Conservation (phyloP, 805 yeast genomes). For the Cyberlindnera misumaiensis region DNA sequence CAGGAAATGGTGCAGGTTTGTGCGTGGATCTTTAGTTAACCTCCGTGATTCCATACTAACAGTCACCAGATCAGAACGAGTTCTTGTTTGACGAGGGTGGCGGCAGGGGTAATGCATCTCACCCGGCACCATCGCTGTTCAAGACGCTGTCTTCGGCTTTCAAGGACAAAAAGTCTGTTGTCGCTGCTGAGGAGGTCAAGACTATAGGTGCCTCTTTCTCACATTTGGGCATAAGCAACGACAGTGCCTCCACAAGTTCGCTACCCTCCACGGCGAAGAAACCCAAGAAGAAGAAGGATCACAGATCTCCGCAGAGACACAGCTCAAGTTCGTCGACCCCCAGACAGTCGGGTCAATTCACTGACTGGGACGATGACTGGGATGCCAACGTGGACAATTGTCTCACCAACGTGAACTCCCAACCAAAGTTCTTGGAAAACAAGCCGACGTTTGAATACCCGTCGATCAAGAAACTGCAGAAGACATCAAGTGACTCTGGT, state of each 20-base stretch:
- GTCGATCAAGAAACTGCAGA: slow-evolving; percentile 19
- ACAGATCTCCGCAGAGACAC: slow-evolving; percentile 6
- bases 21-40: slow-evolving; percentile 7
- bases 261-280: slow-evolving; percentile 12
- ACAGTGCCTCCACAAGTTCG: slow-evolving; percentile 4
- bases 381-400: slow-evolving; percentile 62
- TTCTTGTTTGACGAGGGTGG: slow-evolving; percentile 64
- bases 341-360: slow-evolving; percentile 34
- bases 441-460: slow-evolving; percentile 24
- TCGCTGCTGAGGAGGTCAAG: slow-evolving; percentile 28
- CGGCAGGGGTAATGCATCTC: slow-evolving; percentile 54
- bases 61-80: slow-evolving; percentile 35
- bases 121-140: slow-evolving; percentile 31
- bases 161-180: slow-evolving; percentile 23
- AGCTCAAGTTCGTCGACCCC: slow-evolving; percentile 16
- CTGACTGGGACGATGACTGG: slow-evolving; percentile 90
- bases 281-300: slow-evolving; percentile 7
- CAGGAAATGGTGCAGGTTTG: slow-evolving; percentile 34
- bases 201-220: slow-evolving; percentile 52
- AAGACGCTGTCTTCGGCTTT: slow-evolving; percentile 22
- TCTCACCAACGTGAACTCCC: slow-evolving; percentile 17
- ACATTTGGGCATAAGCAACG: slow-evolving; percentile 37
- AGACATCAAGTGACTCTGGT: slow-evolving; percentile 15
- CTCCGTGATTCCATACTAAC: neutral
- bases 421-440: slow-evolving; percentile 26